A percentile compares a stretch with the other conserved stretches of the same genome.
Evolutionary conservation across 2,329 filamentous ascomycete genomes (phyloP).

Genomic region (Fusarium verrucosum): DNA sequence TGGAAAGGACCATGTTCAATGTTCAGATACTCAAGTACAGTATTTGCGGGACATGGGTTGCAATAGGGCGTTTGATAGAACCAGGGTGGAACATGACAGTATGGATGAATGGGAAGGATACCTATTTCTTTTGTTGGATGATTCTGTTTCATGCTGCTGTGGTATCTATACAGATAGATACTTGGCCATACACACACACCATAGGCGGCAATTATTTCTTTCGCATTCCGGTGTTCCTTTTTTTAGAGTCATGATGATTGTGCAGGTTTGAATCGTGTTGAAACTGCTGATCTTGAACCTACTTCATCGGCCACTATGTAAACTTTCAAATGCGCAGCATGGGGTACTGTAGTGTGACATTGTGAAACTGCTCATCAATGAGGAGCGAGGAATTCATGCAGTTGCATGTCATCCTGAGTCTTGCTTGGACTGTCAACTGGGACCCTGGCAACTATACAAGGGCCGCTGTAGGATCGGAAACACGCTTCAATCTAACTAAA

Average conservation of each 20-base stretch:
- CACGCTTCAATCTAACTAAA: conserved; percentile 32
- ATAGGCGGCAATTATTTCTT: conserved; percentile 39
- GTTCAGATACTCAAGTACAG: conserved; percentile 10
- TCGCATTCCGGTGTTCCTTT: neutral
- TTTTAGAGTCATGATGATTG: neutral
- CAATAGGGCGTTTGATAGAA: conserved; percentile 41
- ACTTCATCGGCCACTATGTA: conserved; percentile 8
- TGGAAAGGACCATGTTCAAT: conserved; percentile 23
- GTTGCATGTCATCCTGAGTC: conserved; percentile 8
- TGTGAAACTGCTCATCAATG: conserved; percentile 35
- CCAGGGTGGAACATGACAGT: conserved; percentile 28
- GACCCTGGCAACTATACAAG: conserved; percentile 7
- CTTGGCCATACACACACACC: conserved; percentile 31
- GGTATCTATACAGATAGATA: conserved; percentile 46
- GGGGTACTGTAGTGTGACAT: conserved; percentile 33
- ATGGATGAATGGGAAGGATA: conserved; percentile 32
- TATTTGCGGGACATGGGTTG: conserved; percentile 8
- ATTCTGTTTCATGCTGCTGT: conserved; percentile 42
- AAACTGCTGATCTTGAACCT: conserved; percentile 16
- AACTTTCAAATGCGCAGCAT: neutral
- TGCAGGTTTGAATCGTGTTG: conserved; percentile 8
- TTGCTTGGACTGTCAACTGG: conserved; percentile 3
- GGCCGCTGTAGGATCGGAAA: conserved; percentile 33
- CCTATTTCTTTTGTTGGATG: conserved; percentile 28
- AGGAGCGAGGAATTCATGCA: conserved; percentile 14